A percentile compares a stretch with the other conserved stretches of the same genome.
Evolutionary conservation across 148 eudicot genomes (phyloP).

Genomic region (Spergularia bocconei): DNA sequence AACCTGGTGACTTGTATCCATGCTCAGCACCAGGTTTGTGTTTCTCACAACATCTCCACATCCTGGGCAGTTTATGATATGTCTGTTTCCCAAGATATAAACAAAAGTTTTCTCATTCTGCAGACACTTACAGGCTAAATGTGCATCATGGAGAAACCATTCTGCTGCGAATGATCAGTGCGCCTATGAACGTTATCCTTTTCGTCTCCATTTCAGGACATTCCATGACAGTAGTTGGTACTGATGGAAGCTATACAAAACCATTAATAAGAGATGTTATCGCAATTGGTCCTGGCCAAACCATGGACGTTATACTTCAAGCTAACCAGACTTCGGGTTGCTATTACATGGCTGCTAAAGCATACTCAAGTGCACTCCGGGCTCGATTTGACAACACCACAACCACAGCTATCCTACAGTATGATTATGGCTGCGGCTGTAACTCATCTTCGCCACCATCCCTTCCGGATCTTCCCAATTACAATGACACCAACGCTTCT

Average conservation of each 20-base stretch:
- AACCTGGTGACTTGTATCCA: slow-evolving; percentile 55
- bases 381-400: slow-evolving; percentile 31
- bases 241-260: slow-evolving; percentile 32
- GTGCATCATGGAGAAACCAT: slow-evolving; percentile 25
- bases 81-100: no score
- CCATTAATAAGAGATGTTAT: slow-evolving; percentile 27
- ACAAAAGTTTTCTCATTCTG: not conserved
- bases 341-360: slow-evolving; percentile 39
- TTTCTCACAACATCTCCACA: not conserved
- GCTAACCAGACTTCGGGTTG: slow-evolving; percentile 27
- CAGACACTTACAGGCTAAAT: slow-evolving; percentile 33
- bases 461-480: slow-evolving; percentile 27
- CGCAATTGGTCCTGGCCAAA: slow-evolving; percentile 32
- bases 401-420: slow-evolving; percentile 32
- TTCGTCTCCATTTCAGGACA: slow-evolving; percentile 30
- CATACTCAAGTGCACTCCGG: slow-evolving; percentile 18
- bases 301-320: slow-evolving; percentile 30
- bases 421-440: not conserved
- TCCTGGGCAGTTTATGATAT: not conserved
- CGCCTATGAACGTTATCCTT: slow-evolving; percentile 28
- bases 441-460: slow-evolving; percentile 2
- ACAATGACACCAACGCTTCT: slow-evolving; percentile 35
- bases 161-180: slow-evolving; percentile 36
- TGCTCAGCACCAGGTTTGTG: slow-evolving; percentile 51
- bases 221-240: slow-evolving; percentile 30